A percentile compares a stretch with the other conserved stretches of the same genome.
Conservation (phyloP, 257 asterid species). For the Penstemon eatonii region DNA sequence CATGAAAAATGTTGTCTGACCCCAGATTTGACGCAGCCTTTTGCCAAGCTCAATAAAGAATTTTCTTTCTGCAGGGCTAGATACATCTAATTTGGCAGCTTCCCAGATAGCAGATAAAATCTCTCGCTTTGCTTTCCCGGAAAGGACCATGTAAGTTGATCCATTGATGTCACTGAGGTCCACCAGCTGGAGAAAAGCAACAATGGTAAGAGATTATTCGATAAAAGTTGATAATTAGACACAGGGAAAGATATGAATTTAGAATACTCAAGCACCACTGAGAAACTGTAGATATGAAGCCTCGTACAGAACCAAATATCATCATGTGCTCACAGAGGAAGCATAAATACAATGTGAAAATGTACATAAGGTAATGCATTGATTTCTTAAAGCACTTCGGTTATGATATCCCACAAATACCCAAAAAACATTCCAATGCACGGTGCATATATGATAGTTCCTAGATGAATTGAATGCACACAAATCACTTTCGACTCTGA, state of each 20-base stretch:
- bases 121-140: slow-evolving; percentile 66
- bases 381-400: not conserved
- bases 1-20: slow-evolving; percentile 43
- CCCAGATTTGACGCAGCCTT: slow-evolving; percentile 68
- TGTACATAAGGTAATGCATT: not conserved
- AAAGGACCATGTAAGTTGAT: slow-evolving; percentile 49
- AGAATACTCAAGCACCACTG: not conserved
- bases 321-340: slow-evolving; percentile 1
- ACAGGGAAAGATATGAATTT: slow-evolving; percentile 4
- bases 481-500: not conserved
- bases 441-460: not conserved
- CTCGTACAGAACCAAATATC: not conserved
- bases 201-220: not conserved
- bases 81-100: slow-evolving; percentile 48
- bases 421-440: not conserved
- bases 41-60: slow-evolving; percentile 58
- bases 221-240: slow-evolving; percentile 14
- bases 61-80: slow-evolving; percentile 64
- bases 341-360: not conserved
- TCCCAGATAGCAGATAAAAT: slow-evolving; percentile 64
- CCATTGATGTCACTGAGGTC: slow-evolving; percentile 66
- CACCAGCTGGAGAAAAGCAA: slow-evolving; percentile 53
- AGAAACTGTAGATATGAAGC: too few relatives aligned
- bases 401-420: slow-evolving; percentile 1
- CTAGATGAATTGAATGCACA: not conserved